These are phyloP conservation scores for Trichoderma gamsii DNA, from an alignment of 495 filamentous ascomycete species.

Conservation along the genomic window DNA sequence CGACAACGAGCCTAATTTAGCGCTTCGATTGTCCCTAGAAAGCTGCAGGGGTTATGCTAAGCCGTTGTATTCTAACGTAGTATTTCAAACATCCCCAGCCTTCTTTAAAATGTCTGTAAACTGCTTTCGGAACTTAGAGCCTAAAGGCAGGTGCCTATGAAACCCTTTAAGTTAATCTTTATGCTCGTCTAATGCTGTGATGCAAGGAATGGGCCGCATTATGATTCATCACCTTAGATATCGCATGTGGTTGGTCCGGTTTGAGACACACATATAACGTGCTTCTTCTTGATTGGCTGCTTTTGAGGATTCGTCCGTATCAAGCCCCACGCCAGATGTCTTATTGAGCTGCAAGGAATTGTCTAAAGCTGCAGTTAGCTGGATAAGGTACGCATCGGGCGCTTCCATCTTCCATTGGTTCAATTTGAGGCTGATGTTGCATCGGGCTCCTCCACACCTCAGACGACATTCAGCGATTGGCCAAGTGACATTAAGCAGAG, in stretches of 20 bases:
- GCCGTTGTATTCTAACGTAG: not conserved
- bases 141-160: conserved; percentile 15
- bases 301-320: not conserved
- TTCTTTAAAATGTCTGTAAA: conserved; percentile 24
- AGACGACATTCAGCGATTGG: not conserved
- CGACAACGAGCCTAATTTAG: no score
- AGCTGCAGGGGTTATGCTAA: no score
- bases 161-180: conserved; percentile 21
- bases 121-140: conserved; percentile 17
- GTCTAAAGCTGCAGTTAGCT: not conserved
- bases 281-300: not conserved
- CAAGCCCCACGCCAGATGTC: not conserved
- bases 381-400: not conserved
- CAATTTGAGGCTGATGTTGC: not conserved
- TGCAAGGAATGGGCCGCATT: no score
- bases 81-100: conserved; percentile 19
- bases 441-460: not conserved
- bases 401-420: not conserved
- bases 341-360: not conserved
- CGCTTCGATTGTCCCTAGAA: no score
- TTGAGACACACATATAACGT: no score
- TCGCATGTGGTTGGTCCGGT: no score
- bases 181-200: conserved; percentile 17
- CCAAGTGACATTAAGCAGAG: not conserved
- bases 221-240: no score